These are phyloP conservation scores for Hura crepitans DNA, from an alignment of 441 rosid genomes.

Conservation along the genomic window DNA sequence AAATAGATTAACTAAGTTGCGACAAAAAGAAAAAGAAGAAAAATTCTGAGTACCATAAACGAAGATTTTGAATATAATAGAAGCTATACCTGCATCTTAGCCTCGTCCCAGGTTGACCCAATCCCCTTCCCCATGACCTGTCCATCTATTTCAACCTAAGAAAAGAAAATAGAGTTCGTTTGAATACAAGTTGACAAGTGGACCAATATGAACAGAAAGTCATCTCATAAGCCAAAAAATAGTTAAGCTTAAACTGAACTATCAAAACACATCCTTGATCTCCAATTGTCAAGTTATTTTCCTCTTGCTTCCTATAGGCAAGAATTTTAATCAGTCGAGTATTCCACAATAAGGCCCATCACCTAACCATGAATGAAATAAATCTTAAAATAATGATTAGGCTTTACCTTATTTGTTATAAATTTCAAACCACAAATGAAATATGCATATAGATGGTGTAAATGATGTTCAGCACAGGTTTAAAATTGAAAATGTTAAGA, in stretches of 20 bases:
- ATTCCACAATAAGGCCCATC: neutral
- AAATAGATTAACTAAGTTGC: conserved; percentile 12
- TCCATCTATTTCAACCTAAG: conserved; percentile 92
- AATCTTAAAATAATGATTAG: no score
- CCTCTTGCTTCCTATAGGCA: neutral
- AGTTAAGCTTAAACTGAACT: neutral
- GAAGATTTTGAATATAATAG: conserved; percentile 15
- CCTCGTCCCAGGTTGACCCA: conserved; percentile 94
- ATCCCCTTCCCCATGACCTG: conserved; percentile 78
- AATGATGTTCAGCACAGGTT: neutral
- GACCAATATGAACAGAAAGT: neutral
- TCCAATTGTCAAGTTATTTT: neutral
- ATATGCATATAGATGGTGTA: no score
- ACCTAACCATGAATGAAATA: neutral
- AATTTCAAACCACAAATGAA: no score
- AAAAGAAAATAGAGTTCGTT: neutral
- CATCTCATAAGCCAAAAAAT: neutral
- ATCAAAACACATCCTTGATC: neutral
- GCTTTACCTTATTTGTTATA: no score
- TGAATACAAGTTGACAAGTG: neutral
- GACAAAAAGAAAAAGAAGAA: neutral
- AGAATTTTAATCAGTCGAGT: neutral
- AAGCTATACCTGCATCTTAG: conserved; percentile 68
- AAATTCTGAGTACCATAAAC: neutral
- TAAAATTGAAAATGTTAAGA: neutral